Evolutionary conservation across 495 filamentous ascomycete species (phyloP).

Genomic region (Xylaria grammica): DNA sequence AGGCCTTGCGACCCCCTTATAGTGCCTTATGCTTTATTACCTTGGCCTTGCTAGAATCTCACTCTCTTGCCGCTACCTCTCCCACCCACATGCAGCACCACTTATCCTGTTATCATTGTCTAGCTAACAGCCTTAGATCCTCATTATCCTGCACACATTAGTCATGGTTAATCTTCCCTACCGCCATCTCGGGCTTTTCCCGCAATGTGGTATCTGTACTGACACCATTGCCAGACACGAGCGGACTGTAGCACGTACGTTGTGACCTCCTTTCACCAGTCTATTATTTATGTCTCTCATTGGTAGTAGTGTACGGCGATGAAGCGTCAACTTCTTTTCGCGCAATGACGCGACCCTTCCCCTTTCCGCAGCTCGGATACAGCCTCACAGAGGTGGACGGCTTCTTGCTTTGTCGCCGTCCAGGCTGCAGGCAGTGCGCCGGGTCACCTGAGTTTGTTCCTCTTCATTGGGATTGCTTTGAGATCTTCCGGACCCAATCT

Average conservation of each 20-base stretch:
- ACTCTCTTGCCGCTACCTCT: no score
- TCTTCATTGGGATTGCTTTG: slow-evolving; percentile 17
- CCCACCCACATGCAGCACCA: no score
- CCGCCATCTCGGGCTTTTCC: slow-evolving; percentile 18
- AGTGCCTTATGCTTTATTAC: no score
- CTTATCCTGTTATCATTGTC: no score
- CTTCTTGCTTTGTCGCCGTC: slow-evolving; percentile 10
- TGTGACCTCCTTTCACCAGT: neutral
- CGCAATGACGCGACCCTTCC: slow-evolving; percentile 15
- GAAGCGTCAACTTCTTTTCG: slow-evolving; percentile 10
- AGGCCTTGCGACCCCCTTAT: no score
- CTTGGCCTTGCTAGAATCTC: no score
- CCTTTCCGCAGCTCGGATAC: slow-evolving; percentile 11
- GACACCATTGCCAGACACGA: slow-evolving; percentile 16
- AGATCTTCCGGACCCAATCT: slow-evolving; percentile 16
- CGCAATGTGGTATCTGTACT: slow-evolving; percentile 12
- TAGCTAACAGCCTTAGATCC: no score
- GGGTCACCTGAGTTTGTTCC: slow-evolving; percentile 17
- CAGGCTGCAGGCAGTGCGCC: slow-evolving; percentile 9
- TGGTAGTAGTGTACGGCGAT: slow-evolving; percentile 17
- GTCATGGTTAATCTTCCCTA: no score
- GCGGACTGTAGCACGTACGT: slow-evolving; percentile 17
- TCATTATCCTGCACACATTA: no score
- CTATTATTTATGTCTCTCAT: neutral
- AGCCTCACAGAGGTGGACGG: slow-evolving; percentile 5